Conservation (phyloP, 805 yeast genomes). For the Kodamaea jinghongensis region DNA sequence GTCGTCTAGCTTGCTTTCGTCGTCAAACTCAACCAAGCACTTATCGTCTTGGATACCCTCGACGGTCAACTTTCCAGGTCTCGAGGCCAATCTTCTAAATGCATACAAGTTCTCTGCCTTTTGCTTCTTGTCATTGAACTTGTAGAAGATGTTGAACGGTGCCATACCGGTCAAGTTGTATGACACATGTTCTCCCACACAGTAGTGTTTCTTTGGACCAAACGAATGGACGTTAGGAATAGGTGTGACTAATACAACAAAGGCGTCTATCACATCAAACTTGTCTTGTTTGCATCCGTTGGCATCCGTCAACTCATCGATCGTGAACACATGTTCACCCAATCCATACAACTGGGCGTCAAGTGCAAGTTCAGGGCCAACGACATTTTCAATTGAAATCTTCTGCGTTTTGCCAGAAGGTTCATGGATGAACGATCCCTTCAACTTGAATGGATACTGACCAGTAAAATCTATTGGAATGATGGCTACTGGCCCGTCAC, state of each 20-base stretch:
- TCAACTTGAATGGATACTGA: constrained; percentile 56
- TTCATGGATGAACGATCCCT: constrained; percentile 59
- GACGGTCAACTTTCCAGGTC: constrained; percentile 73
- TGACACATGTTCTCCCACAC: constrained; percentile 90
- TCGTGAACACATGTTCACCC: constrained; percentile 67
- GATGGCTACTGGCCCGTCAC: constrained; percentile 22
- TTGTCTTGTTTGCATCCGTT: constrained; percentile 62
- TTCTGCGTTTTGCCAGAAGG: constrained; percentile 52
- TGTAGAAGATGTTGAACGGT: constrained; percentile 74
- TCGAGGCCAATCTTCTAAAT: constrained; percentile 70
- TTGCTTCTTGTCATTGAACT: constrained; percentile 61
- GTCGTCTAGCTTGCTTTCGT: constrained; percentile 25
- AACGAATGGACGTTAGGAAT: constrained; percentile 61
- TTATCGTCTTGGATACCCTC: constrained; percentile 70
- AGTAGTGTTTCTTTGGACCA: constrained; percentile 45
- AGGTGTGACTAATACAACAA: constrained; percentile 65
- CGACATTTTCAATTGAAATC: constrained; percentile 44
- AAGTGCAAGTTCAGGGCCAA: constrained; percentile 17
- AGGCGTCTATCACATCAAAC: constrained; percentile 36
- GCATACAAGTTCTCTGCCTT: constrained; percentile 49
- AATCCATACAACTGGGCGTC: constrained; percentile 46
- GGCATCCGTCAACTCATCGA: constrained; percentile 60
- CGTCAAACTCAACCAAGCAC: constrained; percentile 63
- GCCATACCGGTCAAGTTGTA: constrained; percentile 75
- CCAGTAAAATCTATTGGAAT: constrained; percentile 60